Base-by-base conservation (phyloP, 768 basidiomycete genomes). In the Boletus pseudopeckii region DNA sequence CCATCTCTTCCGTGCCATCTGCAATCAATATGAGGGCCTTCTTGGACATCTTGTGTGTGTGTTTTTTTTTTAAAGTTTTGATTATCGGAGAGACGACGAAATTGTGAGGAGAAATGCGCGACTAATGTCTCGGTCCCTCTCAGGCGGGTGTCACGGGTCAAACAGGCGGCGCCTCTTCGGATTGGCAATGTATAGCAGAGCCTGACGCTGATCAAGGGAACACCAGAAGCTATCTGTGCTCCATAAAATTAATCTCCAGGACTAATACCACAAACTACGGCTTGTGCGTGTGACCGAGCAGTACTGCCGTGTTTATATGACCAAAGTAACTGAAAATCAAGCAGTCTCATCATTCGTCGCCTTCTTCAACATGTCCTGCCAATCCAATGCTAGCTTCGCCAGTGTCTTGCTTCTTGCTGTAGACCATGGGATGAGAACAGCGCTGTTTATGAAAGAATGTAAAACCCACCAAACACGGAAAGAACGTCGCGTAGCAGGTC, bases 1-100 rank as follows among this genome's bases (percentile, higher is more conserved):
- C 90, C 84, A 90, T 91, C 72, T 92, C 90, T 66, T 92, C 90
- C 1, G 90, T 91, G 13, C 90, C 90, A 64, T 91, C 80, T 17
- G 90, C 86, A 26, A 92, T 80, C 22, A 92, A 74, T 44, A 92
- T 77, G 20, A 90, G 73, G 7, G 86, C 90, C 32, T 62, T 70
- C 55, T 69, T 68, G 34, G 67, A 45, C 67, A 68, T 69, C 14
- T n/a, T 48, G 37, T n/a, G n/a, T n/a, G n/a, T n/a, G n/a, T n/a
- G n/a, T n/a, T n/a, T n/a, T n/a, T n/a, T n/a, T n/a, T n/a, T n/a
- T n/a, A n/a, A n/a, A n/a, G n/a, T 39, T 6, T 48, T 33, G 57
- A 24, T 46, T 38, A 22, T 54, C 26, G 7, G 43, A 46, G 40
- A 56, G 40, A 7, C 39, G 40, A 34, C 48, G 54, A 24, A 36